Conservation (phyloP, 2,329 filamentous ascomycete species). For the Emmonsia crescens region DNA sequence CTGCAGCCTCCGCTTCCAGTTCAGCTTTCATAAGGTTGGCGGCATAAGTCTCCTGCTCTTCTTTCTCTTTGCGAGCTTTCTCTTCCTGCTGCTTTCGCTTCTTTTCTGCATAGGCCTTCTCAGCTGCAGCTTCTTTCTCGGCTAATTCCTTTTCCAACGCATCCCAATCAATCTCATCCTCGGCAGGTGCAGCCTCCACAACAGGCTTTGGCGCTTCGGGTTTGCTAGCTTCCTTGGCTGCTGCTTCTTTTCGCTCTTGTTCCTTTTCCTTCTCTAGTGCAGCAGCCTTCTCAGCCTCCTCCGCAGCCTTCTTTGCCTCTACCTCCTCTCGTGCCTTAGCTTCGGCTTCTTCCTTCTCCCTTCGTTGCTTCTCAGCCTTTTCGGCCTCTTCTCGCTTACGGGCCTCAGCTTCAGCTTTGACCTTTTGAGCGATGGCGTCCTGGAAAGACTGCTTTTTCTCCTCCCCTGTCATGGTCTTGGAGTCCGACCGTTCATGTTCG, state of each 20-base stretch:
- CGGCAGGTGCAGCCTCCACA: slow-evolving; percentile 19
- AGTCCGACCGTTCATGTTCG: slow-evolving; percentile 60
- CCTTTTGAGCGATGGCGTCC: slow-evolving; percentile 40
- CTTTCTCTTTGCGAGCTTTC: slow-evolving; percentile 35
- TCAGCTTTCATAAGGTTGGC: slow-evolving; percentile 40
- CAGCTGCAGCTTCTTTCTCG: slow-evolving; percentile 35
- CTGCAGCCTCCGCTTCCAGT: slow-evolving; percentile 37
- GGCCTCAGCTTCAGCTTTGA: slow-evolving; percentile 23
- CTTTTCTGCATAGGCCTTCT: slow-evolving; percentile 51
- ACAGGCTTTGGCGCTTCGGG: slow-evolving; percentile 28
- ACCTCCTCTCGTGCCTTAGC: slow-evolving; percentile 21
- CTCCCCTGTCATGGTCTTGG: slow-evolving; percentile 62
- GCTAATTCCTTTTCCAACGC: slow-evolving; percentile 38
- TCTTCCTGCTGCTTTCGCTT: slow-evolving; percentile 64
- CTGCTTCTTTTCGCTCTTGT: slow-evolving; percentile 20
- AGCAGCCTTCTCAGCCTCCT: slow-evolving; percentile 15
- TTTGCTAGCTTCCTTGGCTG: slow-evolving; percentile 36
- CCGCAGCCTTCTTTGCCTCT: slow-evolving; percentile 17
- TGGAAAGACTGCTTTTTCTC: slow-evolving; percentile 72
- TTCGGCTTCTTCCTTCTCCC: slow-evolving; percentile 7
- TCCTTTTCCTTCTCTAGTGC: slow-evolving; percentile 16
- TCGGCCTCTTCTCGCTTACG: slow-evolving; percentile 20
- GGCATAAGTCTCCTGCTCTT: slow-evolving; percentile 35
- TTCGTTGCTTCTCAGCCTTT: slow-evolving; percentile 7
- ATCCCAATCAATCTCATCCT: slow-evolving; percentile 37